Evolutionary conservation across 345 rosid genomes (phyloP), one percentile per base, ranked within the genome.

Genomic region (Kernera saxatilis): DNA sequence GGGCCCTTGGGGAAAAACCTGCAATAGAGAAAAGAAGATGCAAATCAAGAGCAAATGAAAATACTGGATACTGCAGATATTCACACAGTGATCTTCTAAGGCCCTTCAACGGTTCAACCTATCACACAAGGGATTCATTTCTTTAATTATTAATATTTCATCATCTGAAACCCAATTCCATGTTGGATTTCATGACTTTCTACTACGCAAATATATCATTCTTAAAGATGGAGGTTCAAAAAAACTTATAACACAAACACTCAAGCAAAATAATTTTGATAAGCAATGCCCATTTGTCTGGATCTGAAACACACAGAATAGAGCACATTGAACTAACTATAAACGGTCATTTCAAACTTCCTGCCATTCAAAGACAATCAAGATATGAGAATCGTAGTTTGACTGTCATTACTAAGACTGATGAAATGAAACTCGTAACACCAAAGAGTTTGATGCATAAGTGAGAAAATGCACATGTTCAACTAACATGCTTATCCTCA

Each of bases 1-100:
- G 30, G 74, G 22, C 64, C 77, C 83, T 69, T 32, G 71, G 6
- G 85, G 72, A 39, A 75, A 77, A 59, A 74, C 58, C 97, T 93
- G 86, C 85, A 77, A 65, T 19, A 70, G 17, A 72, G 11, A 57
- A 73, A 72, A 60, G 64, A 66, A 39, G 26, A 71, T 53, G 46
- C 39, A 36, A 54, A 74, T 9, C n/a, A 54, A 37, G 40, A 68
- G 19, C 8, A 46, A 15, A 30, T 26, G 33, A 75, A 18, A 36
- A 56, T 36, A 43, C 35, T 41, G 23, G 41, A n/a, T 36, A 49
- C 11, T 17, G 35, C 41, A 41, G 22, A 32, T 64, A 32, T 64
- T 30, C 45, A 53, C n/a, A 18, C 18, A 7, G 1, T 6, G 35
- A 23, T 21, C 57, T 37, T 65, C 11, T 15, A 49, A 41, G 32